Base-by-base conservation (phyloP, 2,329 filamentous ascomycete genomes). In the Periconia sp. region DNA sequence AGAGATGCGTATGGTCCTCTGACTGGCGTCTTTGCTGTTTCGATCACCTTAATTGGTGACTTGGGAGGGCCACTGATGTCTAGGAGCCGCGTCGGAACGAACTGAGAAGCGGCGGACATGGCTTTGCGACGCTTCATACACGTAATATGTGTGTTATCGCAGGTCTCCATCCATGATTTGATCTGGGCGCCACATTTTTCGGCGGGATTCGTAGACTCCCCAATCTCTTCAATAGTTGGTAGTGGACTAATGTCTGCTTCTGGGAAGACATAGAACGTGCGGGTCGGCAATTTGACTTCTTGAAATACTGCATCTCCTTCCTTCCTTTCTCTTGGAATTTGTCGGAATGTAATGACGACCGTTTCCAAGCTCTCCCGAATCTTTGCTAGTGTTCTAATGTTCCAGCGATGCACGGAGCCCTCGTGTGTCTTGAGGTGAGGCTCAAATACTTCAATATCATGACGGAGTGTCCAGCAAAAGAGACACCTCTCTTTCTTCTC, bases 11-110 rank as follows among this genome's bases (percentile, higher is more conserved):
- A 64, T 5, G 54, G 53, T 1, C 54, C 50, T n/a, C 45, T 33
- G 10, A 60, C 43, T 2, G 31, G 17, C 1, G 25, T 44, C 9
- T 11, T 35, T 6, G 29, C 36, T 3, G 54, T 63, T 12, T 63
- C 48, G 4, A 63, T 38, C 0, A 64, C 42, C 6, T 44, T 41
- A 7, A 63, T 40, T 3, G 37, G 39, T 0, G 17, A 13, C 3
- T 23, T 17, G 0, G 35, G 33, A 5, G n/a, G 23, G 2, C 36
- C 41, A 5, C 36, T 40, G 23, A 63, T 48, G 18, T 58, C 50
- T 8, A 61, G 28, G 5, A 65, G 48, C 4, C 61, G 54, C 3
- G 55, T 63, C 5, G 61, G 61, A 1, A 62, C 36, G 26, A 50
- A 50, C 3, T 15, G 23, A 3, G 35, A 22, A 12, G 25, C 12